A percentile compares a stretch with the other conserved stretches of the same genome.
These are phyloP conservation scores for Ilyonectria sp. DNA, from an alignment of 2,329 filamentous ascomycete genomes.

Conservation along the genomic window DNA sequence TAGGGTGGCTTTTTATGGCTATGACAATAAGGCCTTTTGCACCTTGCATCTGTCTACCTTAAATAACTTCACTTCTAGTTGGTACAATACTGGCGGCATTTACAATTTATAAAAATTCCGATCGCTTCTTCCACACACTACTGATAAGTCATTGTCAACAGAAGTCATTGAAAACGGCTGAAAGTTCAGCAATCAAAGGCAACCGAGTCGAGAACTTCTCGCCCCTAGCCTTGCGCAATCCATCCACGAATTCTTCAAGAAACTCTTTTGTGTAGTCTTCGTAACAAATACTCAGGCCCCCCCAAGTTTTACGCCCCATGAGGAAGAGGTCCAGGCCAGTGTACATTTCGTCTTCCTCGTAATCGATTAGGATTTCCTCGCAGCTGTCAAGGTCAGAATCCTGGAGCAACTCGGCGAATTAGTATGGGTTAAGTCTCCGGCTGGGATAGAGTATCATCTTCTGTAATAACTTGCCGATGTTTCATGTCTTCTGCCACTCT, in stretches of 20 bases:
- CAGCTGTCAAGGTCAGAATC: not conserved
- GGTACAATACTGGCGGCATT: no score
- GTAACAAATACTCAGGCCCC: no score
- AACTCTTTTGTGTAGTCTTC: not conserved
- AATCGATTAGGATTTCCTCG: not conserved
- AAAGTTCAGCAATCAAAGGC: not conserved
- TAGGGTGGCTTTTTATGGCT: no score
- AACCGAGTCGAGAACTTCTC: not conserved
- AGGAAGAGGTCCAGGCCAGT: not conserved
- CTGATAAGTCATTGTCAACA: no score
- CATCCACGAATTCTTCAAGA: not conserved
- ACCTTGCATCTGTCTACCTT: no score
- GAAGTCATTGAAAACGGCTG: not conserved
- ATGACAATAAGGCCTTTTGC: no score
- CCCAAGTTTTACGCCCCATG: no score
- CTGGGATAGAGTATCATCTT: not conserved
- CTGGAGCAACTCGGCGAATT: not conserved
- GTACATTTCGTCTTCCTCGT: not conserved
- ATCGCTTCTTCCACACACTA: no score
- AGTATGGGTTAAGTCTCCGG: not conserved
- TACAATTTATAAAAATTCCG: no score
- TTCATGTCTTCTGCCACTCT: no score
- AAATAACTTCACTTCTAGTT: no score
- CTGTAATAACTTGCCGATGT: not conserved
- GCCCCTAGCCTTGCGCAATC: not conserved